Evolutionary conservation across 2,329 filamentous ascomycete genomes (phyloP).

Genomic region (Cytospora piceicola): DNA sequence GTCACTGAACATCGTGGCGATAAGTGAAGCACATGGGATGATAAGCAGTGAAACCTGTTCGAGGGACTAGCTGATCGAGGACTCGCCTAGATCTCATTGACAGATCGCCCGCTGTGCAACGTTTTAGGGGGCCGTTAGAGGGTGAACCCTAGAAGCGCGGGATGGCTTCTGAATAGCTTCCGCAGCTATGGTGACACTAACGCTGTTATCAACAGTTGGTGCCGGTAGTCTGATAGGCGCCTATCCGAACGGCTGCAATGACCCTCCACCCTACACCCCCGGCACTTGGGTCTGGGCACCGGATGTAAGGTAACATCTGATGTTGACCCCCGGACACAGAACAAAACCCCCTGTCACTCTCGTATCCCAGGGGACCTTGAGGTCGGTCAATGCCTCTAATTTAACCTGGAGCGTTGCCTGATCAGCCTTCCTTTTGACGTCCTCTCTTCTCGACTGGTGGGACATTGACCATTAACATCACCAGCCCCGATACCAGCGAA

Average conservation of each 20-base stretch:
- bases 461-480: background rate
- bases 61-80: background rate
- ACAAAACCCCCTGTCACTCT: background rate
- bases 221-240: background rate
- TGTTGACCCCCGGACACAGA: background rate
- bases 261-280: background rate
- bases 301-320: constrained; percentile 4
- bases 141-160: background rate
- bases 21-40: background rate
- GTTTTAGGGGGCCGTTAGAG: background rate
- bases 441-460: constrained; percentile 1
- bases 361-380: background rate
- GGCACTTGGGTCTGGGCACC: background rate
- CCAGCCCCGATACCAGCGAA: background rate
- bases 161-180: background rate
- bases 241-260: background rate
- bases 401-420: background rate
- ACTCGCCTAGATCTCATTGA: background rate
- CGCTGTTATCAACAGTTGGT: background rate
- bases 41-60: background rate
- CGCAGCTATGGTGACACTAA: background rate
- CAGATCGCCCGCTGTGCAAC: background rate
- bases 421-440: background rate
- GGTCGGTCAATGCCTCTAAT: background rate
- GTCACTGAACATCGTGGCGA: background rate